phyloP scores from a whole-genome alignment of 2,329 filamentous ascomycete genomes.

The Fusarium acutatum region DNA sequence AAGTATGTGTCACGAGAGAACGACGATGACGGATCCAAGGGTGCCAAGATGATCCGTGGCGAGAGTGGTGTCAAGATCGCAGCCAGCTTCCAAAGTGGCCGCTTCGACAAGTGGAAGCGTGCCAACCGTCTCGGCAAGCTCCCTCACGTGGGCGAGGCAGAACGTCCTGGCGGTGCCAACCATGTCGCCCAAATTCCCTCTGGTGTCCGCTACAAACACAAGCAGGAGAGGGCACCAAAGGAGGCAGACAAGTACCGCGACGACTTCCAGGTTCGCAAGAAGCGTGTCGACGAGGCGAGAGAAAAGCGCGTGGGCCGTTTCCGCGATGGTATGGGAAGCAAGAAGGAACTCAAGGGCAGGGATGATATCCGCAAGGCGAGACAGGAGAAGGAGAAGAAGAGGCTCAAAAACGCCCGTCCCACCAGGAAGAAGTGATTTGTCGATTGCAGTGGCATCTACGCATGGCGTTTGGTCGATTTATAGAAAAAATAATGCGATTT shows the following conservation, averaged over 20 bases:
- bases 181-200: constrained; percentile 41
- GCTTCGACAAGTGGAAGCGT: constrained; percentile 92
- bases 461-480: constrained; percentile 26
- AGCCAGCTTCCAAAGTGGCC: constrained; percentile 89
- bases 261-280: constrained; percentile 90
- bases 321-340: constrained; percentile 77
- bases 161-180: constrained; percentile 55
- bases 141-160: constrained; percentile 84
- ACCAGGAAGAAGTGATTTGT: constrained; percentile 61
- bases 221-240: constrained; percentile 87
- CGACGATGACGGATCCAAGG: constrained; percentile 89
- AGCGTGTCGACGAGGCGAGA: constrained; percentile 85
- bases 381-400: constrained; percentile 77
- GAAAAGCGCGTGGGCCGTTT: constrained; percentile 83
- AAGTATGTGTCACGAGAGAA: constrained; percentile 94
- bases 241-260: constrained; percentile 90
- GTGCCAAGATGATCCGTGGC: constrained; percentile 77
- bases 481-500: constrained; percentile 25
- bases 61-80: constrained; percentile 97
- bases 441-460: not conserved
- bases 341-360: constrained; percentile 78
- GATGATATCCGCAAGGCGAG: constrained; percentile 88
- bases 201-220: constrained; percentile 78
- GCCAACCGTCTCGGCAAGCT: constrained; percentile 81
- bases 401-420: constrained; percentile 89